A percentile compares a stretch with the other conserved stretches of the same genome.
Conservation (phyloP, 1,284 basidiomycete genomes). For the Moesziomyces sp. region DNA sequence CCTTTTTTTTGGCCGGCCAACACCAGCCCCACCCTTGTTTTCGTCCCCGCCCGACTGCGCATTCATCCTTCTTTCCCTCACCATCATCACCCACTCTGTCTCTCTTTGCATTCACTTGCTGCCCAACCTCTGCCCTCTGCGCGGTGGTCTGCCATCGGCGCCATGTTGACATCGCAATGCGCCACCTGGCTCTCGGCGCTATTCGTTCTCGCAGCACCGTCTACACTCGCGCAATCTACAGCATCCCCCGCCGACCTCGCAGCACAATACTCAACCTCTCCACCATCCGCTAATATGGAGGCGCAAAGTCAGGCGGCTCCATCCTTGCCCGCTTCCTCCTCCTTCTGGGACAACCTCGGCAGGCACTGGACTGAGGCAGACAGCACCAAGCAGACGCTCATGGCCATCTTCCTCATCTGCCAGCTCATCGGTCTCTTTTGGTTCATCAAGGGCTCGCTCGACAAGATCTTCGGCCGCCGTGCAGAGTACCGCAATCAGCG, state of each 20-base stretch:
- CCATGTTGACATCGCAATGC: neutral
- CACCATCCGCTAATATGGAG: neutral
- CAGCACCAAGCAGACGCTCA: constrained; percentile 47
- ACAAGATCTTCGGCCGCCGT: constrained; percentile 43
- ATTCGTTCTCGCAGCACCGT: neutral
- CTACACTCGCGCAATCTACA: neutral
- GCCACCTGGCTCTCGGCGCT: neutral
- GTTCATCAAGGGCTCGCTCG: constrained; percentile 41
- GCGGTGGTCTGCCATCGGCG: too few species aligned
- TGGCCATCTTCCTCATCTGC: constrained; percentile 42
- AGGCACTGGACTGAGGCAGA: constrained; percentile 44
- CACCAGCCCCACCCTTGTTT: neutral
- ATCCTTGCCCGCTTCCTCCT: neutral
- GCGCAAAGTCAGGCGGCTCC: constrained; percentile 9
- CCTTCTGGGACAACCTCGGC: constrained; percentile 32
- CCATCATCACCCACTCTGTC: neutral
- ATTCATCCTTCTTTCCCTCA: too few species aligned
- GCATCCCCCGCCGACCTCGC: neutral
- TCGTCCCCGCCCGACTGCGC: too few species aligned
- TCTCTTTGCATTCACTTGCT: neutral
- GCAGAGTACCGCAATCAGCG: constrained; percentile 46
- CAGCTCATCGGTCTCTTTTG: constrained; percentile 33
- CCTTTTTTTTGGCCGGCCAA: neutral
- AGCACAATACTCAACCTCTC: neutral
- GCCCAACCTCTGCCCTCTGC: too few species aligned